Conservation (phyloP, 176 grass and related monocot genomes). For the Triticum urartu region DNA sequence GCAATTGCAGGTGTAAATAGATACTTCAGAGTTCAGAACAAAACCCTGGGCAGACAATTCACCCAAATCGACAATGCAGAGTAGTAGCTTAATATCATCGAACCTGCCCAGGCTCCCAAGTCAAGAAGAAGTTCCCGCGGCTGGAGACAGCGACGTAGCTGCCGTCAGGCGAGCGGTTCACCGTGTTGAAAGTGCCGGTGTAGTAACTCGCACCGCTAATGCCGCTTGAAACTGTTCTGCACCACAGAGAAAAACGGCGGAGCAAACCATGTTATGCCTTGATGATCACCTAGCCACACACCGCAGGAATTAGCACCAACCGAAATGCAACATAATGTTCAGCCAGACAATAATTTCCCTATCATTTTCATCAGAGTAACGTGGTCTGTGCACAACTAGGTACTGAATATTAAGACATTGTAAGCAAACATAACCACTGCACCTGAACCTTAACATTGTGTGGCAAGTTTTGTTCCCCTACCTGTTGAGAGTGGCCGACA, state of each 20-base stretch:
- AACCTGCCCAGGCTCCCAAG: slow-evolving; percentile 97
- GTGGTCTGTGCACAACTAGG: neutral
- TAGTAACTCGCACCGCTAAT: slow-evolving; percentile 98
- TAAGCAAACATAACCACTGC: neutral
- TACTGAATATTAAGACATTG: neutral
- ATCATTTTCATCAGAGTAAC: neutral
- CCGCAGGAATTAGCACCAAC: neutral
- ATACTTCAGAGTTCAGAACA: neutral
- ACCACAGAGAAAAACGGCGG: slow-evolving; percentile 31
- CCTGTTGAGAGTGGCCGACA: slow-evolving; percentile 95
- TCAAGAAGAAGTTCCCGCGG: slow-evolving; percentile 94
- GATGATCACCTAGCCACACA: neutral
- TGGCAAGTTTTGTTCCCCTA: slow-evolving; percentile 3
- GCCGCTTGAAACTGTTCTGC: slow-evolving; percentile 99
- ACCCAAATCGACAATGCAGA: neutral
- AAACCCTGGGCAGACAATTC: neutral
- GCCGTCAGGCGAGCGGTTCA: slow-evolving; percentile 86
- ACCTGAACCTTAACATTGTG: neutral
- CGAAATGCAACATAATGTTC: neutral
- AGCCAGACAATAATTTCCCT: neutral
- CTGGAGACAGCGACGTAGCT: slow-evolving; percentile 91
- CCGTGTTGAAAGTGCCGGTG: slow-evolving; percentile 93
- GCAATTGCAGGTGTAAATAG: neutral
- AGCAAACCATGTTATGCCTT: slow-evolving; percentile 7
- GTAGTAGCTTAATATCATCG: neutral